Percentiles rank a stretch among this genome's conserved stretches.
phyloP scores from a whole-genome alignment of 2,329 filamentous ascomycete genomes.

The Didymellaceae sp. region DNA sequence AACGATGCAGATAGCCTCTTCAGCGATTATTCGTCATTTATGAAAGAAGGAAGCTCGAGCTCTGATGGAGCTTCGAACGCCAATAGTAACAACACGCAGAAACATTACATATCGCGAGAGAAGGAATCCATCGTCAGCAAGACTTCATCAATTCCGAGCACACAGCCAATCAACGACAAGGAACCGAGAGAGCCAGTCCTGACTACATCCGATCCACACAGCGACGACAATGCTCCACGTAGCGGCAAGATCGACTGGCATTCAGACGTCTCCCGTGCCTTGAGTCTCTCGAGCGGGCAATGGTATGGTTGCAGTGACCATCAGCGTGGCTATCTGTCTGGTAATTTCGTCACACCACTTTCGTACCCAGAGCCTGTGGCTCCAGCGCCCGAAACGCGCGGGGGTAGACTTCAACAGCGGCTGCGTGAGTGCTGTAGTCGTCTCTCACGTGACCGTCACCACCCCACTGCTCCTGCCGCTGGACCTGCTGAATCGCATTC shows the following conservation, averaged over 20 bases:
- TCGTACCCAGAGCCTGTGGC: background rate
- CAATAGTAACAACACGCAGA: no score
- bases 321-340: background rate
- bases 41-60: no score
- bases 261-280: background rate
- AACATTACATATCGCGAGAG: no score
- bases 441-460: no score
- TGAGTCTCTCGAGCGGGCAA: background rate
- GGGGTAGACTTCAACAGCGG: background rate
- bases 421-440: no score
- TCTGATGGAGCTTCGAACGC: no score
- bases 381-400: background rate
- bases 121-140: no score
- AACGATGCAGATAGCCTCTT: no score
- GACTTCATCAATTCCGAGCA: no score
- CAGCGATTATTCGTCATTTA: no score
- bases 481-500: background rate
- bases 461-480: no score
- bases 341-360: background rate
- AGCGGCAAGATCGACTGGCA: background rate
- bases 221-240: background rate
- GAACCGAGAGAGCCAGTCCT: background rate
- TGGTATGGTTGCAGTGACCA: background rate
- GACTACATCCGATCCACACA: background rate
- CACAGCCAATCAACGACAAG: background rate